Conservation (phyloP, 345 rosid species). For the Clarkia xantiana region DNA sequence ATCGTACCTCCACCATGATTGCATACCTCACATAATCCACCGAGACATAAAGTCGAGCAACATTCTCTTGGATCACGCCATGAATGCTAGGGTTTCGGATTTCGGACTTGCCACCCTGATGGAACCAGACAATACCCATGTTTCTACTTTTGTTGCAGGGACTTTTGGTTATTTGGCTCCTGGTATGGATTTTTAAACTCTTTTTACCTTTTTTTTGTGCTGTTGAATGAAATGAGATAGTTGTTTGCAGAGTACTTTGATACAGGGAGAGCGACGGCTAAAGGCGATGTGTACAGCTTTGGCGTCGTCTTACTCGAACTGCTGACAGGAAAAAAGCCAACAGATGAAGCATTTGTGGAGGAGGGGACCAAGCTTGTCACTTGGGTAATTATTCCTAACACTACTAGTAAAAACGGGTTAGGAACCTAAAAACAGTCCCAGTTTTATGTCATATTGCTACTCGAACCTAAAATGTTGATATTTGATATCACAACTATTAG, state of each 20-base stretch:
- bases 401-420: no score
- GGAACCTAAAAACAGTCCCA: no score
- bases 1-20: slow-evolving; percentile 77
- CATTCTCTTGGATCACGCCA: slow-evolving; percentile 63
- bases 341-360: slow-evolving; percentile 69
- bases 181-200: slow-evolving; percentile 19
- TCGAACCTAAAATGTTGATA: no score
- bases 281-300: slow-evolving; percentile 80
- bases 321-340: slow-evolving; percentile 61
- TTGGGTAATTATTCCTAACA: slow-evolving; percentile 31
- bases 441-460: no score
- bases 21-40: slow-evolving; percentile 81
- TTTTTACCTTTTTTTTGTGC: no score
- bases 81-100: slow-evolving; percentile 79
- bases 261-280: slow-evolving; percentile 61
- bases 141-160: slow-evolving; percentile 69
- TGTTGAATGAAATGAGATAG: no score
- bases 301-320: slow-evolving; percentile 77
- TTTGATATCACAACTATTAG: no score
- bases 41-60: slow-evolving; percentile 80
- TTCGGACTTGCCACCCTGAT: slow-evolving; percentile 77
- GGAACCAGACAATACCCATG: slow-evolving; percentile 72
- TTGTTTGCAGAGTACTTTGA: slow-evolving; percentile 56
- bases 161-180: slow-evolving; percentile 87
- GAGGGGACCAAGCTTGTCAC: slow-evolving; percentile 85